Conservation (phyloP, 2,329 filamentous ascomycete genomes). For the Epichloe typhina region DNA sequence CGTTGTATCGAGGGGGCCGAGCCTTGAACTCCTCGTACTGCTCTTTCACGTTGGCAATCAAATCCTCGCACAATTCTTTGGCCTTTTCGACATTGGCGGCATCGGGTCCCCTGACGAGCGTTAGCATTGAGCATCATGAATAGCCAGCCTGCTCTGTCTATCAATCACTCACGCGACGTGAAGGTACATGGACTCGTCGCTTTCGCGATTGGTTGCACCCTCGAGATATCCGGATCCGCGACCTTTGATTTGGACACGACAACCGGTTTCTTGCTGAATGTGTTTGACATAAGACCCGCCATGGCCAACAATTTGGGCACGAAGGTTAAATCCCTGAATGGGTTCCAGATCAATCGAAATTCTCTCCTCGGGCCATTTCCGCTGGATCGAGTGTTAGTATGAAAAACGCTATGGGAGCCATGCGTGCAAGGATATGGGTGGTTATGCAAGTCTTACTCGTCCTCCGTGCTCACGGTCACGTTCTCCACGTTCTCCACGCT, state of each 20-base stretch:
- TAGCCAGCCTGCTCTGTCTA: background rate
- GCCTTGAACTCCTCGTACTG: constrained; percentile 89
- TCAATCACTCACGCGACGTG: constrained; percentile 67
- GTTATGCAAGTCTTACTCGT: constrained; percentile 42
- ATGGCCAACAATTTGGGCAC: constrained; percentile 89
- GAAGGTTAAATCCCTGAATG: constrained; percentile 86
- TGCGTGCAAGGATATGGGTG: background rate
- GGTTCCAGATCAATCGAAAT: constrained; percentile 86
- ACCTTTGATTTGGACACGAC: constrained; percentile 96
- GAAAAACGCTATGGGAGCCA: background rate
- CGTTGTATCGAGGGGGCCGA: constrained; percentile 55
- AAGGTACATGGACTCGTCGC: constrained; percentile 91
- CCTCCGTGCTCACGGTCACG: constrained; percentile 49
- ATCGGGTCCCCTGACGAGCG: constrained; percentile 61
- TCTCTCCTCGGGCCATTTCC: constrained; percentile 97
- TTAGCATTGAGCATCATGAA: constrained; percentile 1
- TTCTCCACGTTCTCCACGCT: constrained; percentile 51
- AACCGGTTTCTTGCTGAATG: constrained; percentile 89
- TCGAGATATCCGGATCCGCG: constrained; percentile 92
- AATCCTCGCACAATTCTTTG: constrained; percentile 77
- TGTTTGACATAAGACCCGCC: constrained; percentile 95
- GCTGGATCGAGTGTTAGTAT: constrained; percentile 33
- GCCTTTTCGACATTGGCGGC: constrained; percentile 73
- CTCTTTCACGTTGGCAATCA: constrained; percentile 73
- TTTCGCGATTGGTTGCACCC: constrained; percentile 73